These are phyloP conservation scores for Nyctanthes arbortristis DNA, from an alignment of 257 asterid species.

Conservation along the genomic window DNA sequence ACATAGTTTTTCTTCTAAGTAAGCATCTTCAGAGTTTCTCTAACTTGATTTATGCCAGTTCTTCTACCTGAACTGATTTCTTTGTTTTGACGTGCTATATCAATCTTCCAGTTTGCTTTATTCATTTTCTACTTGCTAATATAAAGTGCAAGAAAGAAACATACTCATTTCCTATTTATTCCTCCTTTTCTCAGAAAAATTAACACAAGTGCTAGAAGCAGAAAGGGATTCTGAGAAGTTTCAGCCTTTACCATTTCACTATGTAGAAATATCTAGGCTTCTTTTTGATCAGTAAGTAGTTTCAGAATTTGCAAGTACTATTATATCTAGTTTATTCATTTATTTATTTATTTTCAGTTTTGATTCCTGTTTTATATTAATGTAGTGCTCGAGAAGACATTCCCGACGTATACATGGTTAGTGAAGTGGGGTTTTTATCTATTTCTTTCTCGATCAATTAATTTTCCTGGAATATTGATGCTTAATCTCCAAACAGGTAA, in stretches of 20 bases:
- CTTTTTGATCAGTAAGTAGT: constrained; percentile 84
- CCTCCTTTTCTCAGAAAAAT: constrained; percentile 50
- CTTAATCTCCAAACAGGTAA: constrained; percentile 46
- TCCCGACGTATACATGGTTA: constrained; percentile 82
- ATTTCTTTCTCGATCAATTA: background rate
- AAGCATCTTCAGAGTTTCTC: background rate
- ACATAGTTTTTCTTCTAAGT: background rate
- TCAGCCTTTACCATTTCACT: constrained; percentile 92
- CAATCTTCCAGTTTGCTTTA: constrained; percentile 5
- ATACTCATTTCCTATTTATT: constrained; percentile 21
- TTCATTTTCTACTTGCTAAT: constrained; percentile 11
- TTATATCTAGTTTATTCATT: constrained; percentile 12
- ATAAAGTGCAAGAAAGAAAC: background rate
- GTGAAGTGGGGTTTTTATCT: constrained; percentile 25
- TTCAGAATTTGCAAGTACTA: background rate
- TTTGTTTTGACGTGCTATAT: background rate
- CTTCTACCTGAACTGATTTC: background rate
- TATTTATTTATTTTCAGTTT: constrained; percentile 24
- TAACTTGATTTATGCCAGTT: background rate
- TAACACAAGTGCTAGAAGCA: constrained; percentile 80
- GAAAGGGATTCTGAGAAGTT: constrained; percentile 87
- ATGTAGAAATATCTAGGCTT: constrained; percentile 92
- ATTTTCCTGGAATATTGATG: constrained; percentile 23
- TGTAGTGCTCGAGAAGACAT: constrained; percentile 89
- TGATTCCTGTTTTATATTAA: constrained; percentile 23